These are phyloP conservation scores for Salix udensis DNA, from an alignment of 345 rosid genomes.

Conservation along the genomic window DNA sequence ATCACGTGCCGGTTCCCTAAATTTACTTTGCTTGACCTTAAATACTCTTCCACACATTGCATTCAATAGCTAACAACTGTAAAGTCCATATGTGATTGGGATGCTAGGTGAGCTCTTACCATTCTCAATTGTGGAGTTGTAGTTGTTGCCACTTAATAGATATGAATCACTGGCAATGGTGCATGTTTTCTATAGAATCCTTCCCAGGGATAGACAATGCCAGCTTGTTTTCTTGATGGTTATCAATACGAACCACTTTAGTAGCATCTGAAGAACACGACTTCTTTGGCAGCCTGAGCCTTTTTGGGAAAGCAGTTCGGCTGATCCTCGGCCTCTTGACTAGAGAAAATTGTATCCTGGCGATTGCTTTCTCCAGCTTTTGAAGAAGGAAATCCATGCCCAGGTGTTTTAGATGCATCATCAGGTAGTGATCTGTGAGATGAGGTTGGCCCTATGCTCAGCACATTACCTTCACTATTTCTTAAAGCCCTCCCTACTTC, in stretches of 20 bases:
- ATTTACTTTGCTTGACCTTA: no score
- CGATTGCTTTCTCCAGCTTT: slow-evolving; percentile 23
- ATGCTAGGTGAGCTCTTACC: slow-evolving; percentile 30
- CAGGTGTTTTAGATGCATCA: slow-evolving; percentile 22
- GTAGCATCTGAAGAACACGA: slow-evolving; percentile 13
- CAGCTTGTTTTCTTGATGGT: slow-evolving; percentile 30
- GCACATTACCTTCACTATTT: slow-evolving; percentile 69
- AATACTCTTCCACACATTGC: no score
- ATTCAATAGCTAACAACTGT: no score
- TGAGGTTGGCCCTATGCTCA: slow-evolving; percentile 44
- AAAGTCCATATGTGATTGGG: not conserved
- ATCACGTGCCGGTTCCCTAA: not conserved
- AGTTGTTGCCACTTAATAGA: slow-evolving; percentile 16
- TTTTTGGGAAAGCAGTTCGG: slow-evolving; percentile 42
- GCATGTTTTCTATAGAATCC: slow-evolving; percentile 22
- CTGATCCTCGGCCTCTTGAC: slow-evolving; percentile 32
- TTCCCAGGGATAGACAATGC: slow-evolving; percentile 27
- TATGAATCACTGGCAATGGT: slow-evolving; percentile 19
- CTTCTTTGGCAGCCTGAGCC: slow-evolving; percentile 32
- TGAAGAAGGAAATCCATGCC: slow-evolving; percentile 24
- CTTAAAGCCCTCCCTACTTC: slow-evolving; percentile 52
- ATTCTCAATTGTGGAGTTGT: slow-evolving; percentile 25
- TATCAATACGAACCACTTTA: slow-evolving; percentile 13
- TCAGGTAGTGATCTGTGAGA: slow-evolving; percentile 34
- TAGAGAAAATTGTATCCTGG: slow-evolving; percentile 13